Conservation (phyloP, 768 basidiomycete genomes). For the Pisolithus sp. region DNA sequence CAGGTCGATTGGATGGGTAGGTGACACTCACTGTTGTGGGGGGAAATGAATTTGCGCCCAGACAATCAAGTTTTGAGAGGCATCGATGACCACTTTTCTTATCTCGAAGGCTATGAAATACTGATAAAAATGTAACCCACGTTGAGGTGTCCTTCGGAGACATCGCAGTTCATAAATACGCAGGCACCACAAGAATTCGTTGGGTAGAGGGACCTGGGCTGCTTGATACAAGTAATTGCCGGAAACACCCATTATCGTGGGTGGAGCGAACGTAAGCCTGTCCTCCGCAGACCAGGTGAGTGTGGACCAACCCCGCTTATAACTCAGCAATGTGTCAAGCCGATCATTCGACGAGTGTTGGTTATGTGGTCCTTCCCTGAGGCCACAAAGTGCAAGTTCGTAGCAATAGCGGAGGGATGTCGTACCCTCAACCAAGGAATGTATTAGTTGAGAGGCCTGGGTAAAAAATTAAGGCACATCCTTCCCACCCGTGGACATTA, state of each 20-base stretch:
- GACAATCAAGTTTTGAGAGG: slow-evolving; percentile 25
- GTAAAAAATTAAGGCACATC: not conserved
- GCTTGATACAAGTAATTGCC: slow-evolving; percentile 29
- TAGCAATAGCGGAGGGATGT: slow-evolving; percentile 27
- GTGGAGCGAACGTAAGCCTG: slow-evolving; percentile 24
- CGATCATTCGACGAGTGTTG: slow-evolving; percentile 12
- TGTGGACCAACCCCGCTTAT: slow-evolving; percentile 30
- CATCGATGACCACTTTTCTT: slow-evolving; percentile 28
- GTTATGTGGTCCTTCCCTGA: slow-evolving; percentile 22
- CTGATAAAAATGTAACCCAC: slow-evolving; percentile 24
- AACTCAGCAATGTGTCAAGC: slow-evolving; percentile 24
- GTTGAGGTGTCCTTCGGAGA: slow-evolving; percentile 20
- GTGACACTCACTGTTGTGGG: slow-evolving; percentile 18
- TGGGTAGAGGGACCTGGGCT: slow-evolving; percentile 26
- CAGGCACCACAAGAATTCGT: slow-evolving; percentile 27
- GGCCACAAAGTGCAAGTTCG: slow-evolving; percentile 27
- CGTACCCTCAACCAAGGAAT: slow-evolving; percentile 15
- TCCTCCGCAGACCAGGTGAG: slow-evolving; percentile 26
- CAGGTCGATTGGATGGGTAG: not conserved
- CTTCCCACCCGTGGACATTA: too few species aligned
- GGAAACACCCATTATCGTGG: slow-evolving; percentile 28
- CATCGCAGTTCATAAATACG: slow-evolving; percentile 30
- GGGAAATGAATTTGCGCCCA: slow-evolving; percentile 26
- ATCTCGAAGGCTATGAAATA: slow-evolving; percentile 29
- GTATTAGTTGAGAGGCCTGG: slow-evolving; percentile 22